Evolutionary conservation across 495 filamentous ascomycete species (phyloP), one percentile per base, ranked within the genome.

Genomic region (Podospora comata): DNA sequence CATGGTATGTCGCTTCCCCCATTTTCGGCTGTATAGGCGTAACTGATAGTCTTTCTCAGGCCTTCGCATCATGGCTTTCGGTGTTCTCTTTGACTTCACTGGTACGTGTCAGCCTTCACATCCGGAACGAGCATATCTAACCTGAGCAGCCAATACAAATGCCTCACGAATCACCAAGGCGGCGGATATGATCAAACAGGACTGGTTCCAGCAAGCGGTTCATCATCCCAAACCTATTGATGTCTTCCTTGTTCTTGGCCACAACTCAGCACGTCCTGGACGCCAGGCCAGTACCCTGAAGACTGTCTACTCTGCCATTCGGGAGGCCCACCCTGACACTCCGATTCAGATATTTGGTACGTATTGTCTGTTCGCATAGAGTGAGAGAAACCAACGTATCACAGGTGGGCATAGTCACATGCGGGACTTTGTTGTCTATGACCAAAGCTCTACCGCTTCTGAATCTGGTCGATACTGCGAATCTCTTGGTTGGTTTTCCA

Each of bases 381-480:
- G 13, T 48, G 39, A 13, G 15, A 16, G 15, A 48, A 48, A 13
- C 15, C 13, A 48, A 48, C 23, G 23, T 16, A 48, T 6, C 39
- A 19, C 23, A 58, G 55, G 89, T 39, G 92, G 92, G 2, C 92
- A 96, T 74, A 85, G 84, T 61, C 92, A 96, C 75, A 90, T 94
- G 66, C 85, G 92, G 30, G 91, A 96, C 71, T 95, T 89, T 78
- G 85, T 81, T 23, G 84, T 86, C 61, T 93, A 88, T 71, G 92
- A 95, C 70, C 77, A 82, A 62, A 90, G 87, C 68, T 88, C 90
- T 4, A 88, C 86, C 59, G 90, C 85, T 2, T 79, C 95, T 20
- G 91, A 92, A 61, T 93, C 91, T 65, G 92, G 92, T 44, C 86
- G 92, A 15, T 96, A 93, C 76, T 92, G 94, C 84, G 92, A 96